A percentile compares a stretch with the other conserved stretches of the same genome.
These are phyloP conservation scores for Nemania diffusa DNA, from an alignment of 2,329 filamentous ascomycete species.

Conservation along the genomic window DNA sequence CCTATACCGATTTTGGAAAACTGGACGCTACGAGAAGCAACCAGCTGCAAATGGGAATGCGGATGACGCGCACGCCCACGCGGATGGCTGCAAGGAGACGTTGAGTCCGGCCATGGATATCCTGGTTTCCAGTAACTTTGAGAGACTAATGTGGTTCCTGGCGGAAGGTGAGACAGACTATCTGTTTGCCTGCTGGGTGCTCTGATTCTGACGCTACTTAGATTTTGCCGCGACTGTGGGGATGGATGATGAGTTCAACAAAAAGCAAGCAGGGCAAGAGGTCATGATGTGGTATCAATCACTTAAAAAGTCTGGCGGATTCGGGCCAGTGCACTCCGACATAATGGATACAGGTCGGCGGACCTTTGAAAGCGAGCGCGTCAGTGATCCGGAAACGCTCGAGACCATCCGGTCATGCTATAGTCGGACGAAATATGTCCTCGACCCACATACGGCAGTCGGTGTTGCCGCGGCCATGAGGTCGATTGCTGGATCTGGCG, in stretches of 20 bases:
- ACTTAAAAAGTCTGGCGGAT: conserved; percentile 84
- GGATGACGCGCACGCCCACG: conserved; percentile 71
- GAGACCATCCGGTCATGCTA: conserved; percentile 71
- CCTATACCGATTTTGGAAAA: conserved; percentile 92
- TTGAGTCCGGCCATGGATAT: conserved; percentile 98
- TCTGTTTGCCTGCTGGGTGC: not conserved
- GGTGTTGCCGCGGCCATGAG: conserved; percentile 81
- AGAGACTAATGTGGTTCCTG: conserved; percentile 93
- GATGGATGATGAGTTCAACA: conserved; percentile 73
- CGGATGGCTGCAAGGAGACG: conserved; percentile 87
- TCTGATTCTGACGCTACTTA: conserved; percentile 12
- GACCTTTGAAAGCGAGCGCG: conserved; percentile 84
- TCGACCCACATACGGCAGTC: conserved; percentile 93
- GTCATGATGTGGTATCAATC: conserved; percentile 81
- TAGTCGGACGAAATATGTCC: conserved; percentile 70
- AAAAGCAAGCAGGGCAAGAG: conserved; percentile 77
- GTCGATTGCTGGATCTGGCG: conserved; percentile 67
- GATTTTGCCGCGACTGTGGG: conserved; percentile 69
- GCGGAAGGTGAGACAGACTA: conserved; percentile 63
- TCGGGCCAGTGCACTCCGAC: conserved; percentile 77
- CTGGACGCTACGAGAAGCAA: conserved; percentile 89
- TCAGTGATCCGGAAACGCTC: conserved; percentile 74
- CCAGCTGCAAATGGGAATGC: conserved; percentile 68
- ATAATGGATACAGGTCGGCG: conserved; percentile 76
- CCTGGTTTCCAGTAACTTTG: conserved; percentile 94